Evolutionary conservation across 2,329 filamentous ascomycete species (phyloP).

Genomic region (Coniella lustricola): DNA sequence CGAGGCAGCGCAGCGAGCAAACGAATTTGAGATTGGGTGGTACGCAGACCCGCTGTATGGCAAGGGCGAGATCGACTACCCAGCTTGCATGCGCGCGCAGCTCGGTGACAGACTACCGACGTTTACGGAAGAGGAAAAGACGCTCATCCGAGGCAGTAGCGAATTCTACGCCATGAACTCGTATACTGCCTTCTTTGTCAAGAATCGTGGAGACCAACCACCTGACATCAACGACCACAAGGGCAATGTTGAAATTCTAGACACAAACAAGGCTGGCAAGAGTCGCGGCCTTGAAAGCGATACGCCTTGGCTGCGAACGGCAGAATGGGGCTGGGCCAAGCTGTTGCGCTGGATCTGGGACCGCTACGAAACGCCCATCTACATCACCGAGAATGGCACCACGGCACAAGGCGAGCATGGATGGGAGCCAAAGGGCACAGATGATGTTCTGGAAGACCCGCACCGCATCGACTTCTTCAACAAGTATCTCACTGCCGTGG

Average conservation of each 20-base stretch:
- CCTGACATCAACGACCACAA: slow-evolving; percentile 32
- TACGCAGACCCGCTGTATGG: slow-evolving; percentile 33
- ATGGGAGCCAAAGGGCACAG: slow-evolving; percentile 22
- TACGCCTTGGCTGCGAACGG: slow-evolving; percentile 32
- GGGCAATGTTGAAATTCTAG: slow-evolving; percentile 31
- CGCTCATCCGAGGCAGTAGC: slow-evolving; percentile 30
- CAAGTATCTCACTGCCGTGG: slow-evolving; percentile 31
- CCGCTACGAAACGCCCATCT: slow-evolving; percentile 33
- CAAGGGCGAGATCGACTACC: slow-evolving; percentile 32
- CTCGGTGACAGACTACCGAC: slow-evolving; percentile 30
- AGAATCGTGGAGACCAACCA: slow-evolving; percentile 25
- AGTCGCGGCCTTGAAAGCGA: slow-evolving; percentile 30
- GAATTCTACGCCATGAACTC: slow-evolving; percentile 37
- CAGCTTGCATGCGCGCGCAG: slow-evolving; percentile 31
- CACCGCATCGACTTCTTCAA: slow-evolving; percentile 32
- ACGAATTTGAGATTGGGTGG: slow-evolving; percentile 36
- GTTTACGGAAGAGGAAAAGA: slow-evolving; percentile 33
- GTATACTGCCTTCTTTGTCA: slow-evolving; percentile 33
- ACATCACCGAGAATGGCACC: slow-evolving; percentile 36
- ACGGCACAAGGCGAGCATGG: slow-evolving; percentile 32
- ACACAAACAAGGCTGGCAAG: slow-evolving; percentile 28
- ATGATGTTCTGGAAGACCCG: slow-evolving; percentile 31
- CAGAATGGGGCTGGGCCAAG: slow-evolving; percentile 32
- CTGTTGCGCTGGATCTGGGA: slow-evolving; percentile 34
- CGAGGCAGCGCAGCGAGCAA: slow-evolving; percentile 31